Evolutionary conservation across 1,284 basidiomycete species (phyloP).

Genomic region (Malassezia arunalokei): DNA sequence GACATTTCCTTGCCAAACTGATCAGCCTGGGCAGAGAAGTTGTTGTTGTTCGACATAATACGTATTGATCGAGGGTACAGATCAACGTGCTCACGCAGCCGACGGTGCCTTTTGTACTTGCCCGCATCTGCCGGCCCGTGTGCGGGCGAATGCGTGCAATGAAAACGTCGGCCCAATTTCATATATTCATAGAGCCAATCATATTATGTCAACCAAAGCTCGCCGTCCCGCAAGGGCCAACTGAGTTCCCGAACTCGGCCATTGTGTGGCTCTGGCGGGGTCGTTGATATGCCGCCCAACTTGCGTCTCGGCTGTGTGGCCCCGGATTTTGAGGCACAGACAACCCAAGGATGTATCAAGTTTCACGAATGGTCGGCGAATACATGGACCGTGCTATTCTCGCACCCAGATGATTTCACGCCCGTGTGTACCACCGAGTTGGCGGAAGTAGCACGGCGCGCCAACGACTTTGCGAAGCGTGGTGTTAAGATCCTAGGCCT

Average conservation of each 20-base stretch:
- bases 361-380: slow-evolving; percentile 85
- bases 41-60: slow-evolving; percentile 5
- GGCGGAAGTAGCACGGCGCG: slow-evolving; percentile 77
- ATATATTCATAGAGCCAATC: no score
- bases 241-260: neutral
- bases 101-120: no score
- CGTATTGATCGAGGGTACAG: no score
- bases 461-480: slow-evolving; percentile 71
- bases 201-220: no score
- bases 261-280: neutral
- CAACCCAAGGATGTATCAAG: slow-evolving; percentile 46
- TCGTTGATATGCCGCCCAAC: slow-evolving; percentile 18
- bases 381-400: slow-evolving; percentile 59
- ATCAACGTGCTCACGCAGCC: no score
- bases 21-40: neutral
- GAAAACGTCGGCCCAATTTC: no score
- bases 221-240: neutral
- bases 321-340: slow-evolving; percentile 43
- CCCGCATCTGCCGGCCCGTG: neutral
- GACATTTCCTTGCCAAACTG: neutral
- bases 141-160: no score
- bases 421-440: slow-evolving; percentile 68
- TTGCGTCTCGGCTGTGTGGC: slow-evolving; percentile 42
- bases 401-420: slow-evolving; percentile 62
- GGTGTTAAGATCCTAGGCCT: slow-evolving; percentile 66